A percentile compares a stretch with the other conserved stretches of the same genome.
phyloP scores from a whole-genome alignment of 139 green algal species.

The Chlamydomonas incerta region DNA sequence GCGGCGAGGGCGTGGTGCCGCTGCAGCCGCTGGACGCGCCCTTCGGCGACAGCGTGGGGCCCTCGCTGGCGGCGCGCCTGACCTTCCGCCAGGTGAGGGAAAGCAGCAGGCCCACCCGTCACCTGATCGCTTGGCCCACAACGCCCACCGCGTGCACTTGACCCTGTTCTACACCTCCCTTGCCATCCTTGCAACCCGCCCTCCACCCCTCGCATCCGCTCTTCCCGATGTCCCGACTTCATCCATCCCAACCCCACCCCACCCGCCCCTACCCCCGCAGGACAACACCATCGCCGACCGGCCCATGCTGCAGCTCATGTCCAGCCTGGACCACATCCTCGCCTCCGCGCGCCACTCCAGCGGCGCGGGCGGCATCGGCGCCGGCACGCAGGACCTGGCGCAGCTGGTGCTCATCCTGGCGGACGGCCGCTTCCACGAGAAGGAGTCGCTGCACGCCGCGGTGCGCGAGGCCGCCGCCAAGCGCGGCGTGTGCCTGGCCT shows the following conservation, averaged over 20 bases:
- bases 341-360: conserved; percentile 69
- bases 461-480: conserved; percentile 71
- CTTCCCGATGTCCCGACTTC: neutral
- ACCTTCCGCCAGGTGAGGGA: conserved; percentile 70
- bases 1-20: conserved; percentile 69
- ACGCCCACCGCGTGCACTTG: too few species aligned
- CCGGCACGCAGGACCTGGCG: conserved; percentile 27
- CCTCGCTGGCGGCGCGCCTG: conserved; percentile 75
- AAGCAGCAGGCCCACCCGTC: too few species aligned
- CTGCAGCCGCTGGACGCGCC: conserved; percentile 89
- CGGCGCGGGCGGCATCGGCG: conserved; percentile 51
- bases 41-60: conserved; percentile 89
- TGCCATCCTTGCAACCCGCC: too few species aligned
- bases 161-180: too few species aligned
- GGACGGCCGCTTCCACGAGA: conserved; percentile 98
- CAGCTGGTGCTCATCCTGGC: conserved; percentile 97
- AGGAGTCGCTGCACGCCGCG: conserved; percentile 77
- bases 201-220: neutral
- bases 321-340: conserved; percentile 78
- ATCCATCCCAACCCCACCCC: neutral
- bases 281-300: conserved; percentile 97
- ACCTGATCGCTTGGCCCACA: too few species aligned
- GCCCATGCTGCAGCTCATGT: conserved; percentile 91
- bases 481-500: conserved; percentile 89
- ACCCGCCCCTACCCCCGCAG: neutral